These are phyloP conservation scores for Echites panduratus DNA, from an alignment of 257 asterid species.

Conservation along the genomic window DNA sequence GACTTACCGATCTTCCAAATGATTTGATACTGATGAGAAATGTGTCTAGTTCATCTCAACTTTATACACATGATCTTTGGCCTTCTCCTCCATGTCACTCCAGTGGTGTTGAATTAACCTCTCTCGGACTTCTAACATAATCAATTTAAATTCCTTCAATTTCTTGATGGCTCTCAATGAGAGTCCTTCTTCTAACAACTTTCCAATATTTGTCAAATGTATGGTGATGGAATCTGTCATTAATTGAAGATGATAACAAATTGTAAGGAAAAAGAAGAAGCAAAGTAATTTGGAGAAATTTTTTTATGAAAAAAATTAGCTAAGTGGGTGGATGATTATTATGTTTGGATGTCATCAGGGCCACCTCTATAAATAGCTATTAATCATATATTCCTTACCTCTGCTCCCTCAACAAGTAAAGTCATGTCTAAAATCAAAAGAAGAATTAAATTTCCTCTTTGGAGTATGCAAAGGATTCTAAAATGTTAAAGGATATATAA, in stretches of 20 bases:
- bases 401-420: background rate
- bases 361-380: background rate
- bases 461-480: background rate
- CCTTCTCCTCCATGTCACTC: background rate
- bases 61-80: background rate
- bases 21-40: background rate
- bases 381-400: background rate
- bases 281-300: background rate
- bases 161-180: background rate
- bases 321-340: no score
- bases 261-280: no score
- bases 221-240: background rate
- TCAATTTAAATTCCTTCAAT: no score
- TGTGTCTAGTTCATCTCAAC: background rate
- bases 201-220: background rate
- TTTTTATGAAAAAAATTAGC: no score
- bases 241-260: no score
- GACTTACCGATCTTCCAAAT: background rate
- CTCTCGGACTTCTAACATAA: no score
- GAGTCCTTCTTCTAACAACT: background rate
- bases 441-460: background rate
- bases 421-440: background rate
- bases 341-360: background rate
- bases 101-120: background rate
- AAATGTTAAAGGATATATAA: no score